These are phyloP conservation scores for Bryoerythrophyllum caledonicum DNA, from an alignment of 225 moss, liverwort and hornwort genomes.

Conservation along the genomic window DNA sequence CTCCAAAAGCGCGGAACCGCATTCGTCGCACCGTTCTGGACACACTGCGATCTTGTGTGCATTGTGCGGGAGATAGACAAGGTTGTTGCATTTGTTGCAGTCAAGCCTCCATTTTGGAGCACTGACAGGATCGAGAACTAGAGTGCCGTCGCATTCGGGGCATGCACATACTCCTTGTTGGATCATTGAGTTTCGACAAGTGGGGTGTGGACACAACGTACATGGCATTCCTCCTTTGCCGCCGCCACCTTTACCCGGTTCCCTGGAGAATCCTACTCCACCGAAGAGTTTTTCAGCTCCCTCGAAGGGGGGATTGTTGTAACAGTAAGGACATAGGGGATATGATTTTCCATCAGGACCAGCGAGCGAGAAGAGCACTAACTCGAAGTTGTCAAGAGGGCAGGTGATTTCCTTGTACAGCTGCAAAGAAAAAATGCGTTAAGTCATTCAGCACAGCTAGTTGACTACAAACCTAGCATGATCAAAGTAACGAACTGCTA, in stretches of 20 bases:
- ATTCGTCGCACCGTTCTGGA: conserved; percentile 84
- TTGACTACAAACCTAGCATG: conserved; percentile 10
- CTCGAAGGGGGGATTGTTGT: conserved; percentile 95
- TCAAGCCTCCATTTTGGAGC: conserved; percentile 99
- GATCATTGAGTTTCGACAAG: conserved; percentile 89
- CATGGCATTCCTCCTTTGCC: conserved; percentile 93
- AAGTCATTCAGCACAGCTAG: conserved; percentile 1
- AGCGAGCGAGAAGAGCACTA: conserved; percentile 86
- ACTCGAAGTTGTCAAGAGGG: conserved; percentile 93
- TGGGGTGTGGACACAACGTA: conserved; percentile 93
- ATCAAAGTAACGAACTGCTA: conserved; percentile 5
- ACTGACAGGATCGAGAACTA: conserved; percentile 96
- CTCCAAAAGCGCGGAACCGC: conserved; percentile 82
- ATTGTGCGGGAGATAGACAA: conserved; percentile 95
- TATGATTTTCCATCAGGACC: conserved; percentile 98
- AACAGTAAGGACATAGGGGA: conserved; percentile 95
- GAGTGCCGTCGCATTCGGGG: conserved; percentile 94
- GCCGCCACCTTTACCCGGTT: conserved; percentile 66
- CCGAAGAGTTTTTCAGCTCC: conserved; percentile 79
- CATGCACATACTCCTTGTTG: conserved; percentile 98
- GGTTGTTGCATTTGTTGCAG: conserved; percentile 94
- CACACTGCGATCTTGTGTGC: conserved; percentile 85
- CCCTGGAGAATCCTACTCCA: conserved; percentile 69
- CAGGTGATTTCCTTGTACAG: conserved; percentile 96
- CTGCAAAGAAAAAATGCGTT: conserved; percentile 48